Percentiles rank a stretch among this genome's conserved stretches.
Evolutionary conservation across 352 stramenopile genomes (phyloP).

Genomic region (Phytophthora pistaciae): DNA sequence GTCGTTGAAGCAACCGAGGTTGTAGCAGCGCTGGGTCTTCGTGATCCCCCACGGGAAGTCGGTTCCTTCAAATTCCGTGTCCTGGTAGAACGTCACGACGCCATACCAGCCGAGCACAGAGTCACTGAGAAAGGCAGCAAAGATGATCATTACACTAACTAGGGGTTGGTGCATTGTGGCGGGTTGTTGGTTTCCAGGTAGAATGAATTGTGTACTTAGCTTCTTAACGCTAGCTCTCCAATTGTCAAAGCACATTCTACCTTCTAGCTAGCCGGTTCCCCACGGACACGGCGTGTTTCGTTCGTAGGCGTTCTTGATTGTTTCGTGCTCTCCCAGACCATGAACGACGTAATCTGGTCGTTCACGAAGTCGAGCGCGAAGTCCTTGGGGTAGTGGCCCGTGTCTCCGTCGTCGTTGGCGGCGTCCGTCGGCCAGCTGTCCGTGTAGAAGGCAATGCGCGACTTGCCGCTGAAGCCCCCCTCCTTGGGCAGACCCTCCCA

Average conservation of each 20-base stretch:
- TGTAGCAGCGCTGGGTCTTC: constrained; percentile 29
- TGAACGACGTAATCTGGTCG: constrained; percentile 34
- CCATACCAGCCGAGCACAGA: not conserved
- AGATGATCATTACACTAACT: not conserved
- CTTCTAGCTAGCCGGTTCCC: constrained; percentile 17
- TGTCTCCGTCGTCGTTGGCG: constrained; percentile 4
- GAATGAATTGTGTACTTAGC: not conserved
- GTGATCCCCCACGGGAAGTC: constrained; percentile 17
- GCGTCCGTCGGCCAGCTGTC: constrained; percentile 12
- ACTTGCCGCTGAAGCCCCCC: constrained; percentile 6
- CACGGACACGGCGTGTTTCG: constrained; percentile 28
- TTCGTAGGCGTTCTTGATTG: constrained; percentile 12
- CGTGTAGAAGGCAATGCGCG: constrained; percentile 29
- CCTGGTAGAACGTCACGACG: not conserved
- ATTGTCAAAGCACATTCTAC: not conserved
- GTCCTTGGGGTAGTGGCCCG: constrained; percentile 27
- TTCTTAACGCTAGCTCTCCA: not conserved
- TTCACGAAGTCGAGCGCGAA: constrained; percentile 28
- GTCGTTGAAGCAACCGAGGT: constrained; percentile 35
- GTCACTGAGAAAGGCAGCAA: not conserved
- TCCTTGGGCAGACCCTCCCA: constrained; percentile 23
- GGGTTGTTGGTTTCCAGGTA: not conserved
- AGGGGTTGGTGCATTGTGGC: not conserved
- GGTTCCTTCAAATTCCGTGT: no score
- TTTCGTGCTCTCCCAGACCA: constrained; percentile 31